A percentile compares a stretch with the other conserved stretches of the same genome.
phyloP scores from a whole-genome alignment of 2,329 filamentous ascomycete species.

The Cercospora zeae-maydis region DNA sequence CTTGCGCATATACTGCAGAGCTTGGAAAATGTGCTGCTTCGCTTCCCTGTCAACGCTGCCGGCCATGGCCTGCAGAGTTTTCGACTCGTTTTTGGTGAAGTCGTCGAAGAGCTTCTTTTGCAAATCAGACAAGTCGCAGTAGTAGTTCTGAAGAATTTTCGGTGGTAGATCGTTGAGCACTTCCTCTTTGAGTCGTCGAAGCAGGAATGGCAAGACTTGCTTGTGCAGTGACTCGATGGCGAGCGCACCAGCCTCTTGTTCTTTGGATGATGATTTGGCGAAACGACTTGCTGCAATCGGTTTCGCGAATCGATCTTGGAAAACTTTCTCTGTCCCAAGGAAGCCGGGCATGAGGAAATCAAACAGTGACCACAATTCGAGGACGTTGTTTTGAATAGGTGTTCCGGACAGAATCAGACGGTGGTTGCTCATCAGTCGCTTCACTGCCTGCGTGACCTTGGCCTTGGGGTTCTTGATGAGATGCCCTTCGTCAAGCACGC shows the following conservation, averaged over 20 bases:
- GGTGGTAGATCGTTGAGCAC: constrained; percentile 93
- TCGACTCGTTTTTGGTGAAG: constrained; percentile 89
- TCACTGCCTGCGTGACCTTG: constrained; percentile 91
- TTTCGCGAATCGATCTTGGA: constrained; percentile 90
- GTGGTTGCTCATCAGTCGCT: constrained; percentile 85
- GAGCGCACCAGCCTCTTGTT: constrained; percentile 92
- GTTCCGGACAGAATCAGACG: constrained; percentile 94
- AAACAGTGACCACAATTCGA: constrained; percentile 96
- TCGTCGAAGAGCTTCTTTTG: constrained; percentile 95
- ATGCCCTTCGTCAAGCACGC: constrained; percentile 94
- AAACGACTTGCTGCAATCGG: constrained; percentile 92
- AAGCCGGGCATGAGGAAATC: constrained; percentile 99
- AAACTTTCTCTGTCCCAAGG: constrained; percentile 93
- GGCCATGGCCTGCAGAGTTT: constrained; percentile 79
- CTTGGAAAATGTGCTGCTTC: constrained; percentile 99
- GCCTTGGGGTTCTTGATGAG: constrained; percentile 98
- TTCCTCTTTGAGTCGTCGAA: constrained; percentile 95
- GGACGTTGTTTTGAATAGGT: constrained; percentile 94
- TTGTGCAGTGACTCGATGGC: constrained; percentile 99
- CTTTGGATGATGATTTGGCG: constrained; percentile 95
- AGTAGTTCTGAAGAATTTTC: constrained; percentile 99
- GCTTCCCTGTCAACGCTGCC: constrained; percentile 82
- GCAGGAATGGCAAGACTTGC: constrained; percentile 91
- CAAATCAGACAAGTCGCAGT: constrained; percentile 92
- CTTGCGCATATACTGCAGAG: constrained; percentile 98